These are phyloP conservation scores for Coemansia sp. DNA, from an alignment of 192 early-diverging fungal genomes.

Conservation along the genomic window DNA sequence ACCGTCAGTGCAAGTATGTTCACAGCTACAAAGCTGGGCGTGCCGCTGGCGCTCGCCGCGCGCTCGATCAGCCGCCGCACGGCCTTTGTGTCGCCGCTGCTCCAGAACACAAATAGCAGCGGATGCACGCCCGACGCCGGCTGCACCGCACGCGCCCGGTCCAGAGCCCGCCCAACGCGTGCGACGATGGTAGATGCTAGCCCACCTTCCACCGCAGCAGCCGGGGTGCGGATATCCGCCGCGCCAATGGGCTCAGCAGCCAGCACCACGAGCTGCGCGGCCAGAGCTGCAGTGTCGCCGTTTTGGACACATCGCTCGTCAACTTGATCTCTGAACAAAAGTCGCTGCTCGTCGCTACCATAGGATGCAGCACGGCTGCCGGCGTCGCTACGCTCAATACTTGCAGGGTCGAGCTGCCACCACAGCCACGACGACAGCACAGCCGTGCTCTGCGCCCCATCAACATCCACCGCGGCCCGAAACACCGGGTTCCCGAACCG, in stretches of 20 bases:
- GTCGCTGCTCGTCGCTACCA: neutral
- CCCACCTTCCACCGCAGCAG: neutral
- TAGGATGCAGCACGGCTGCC: constrained; percentile 3
- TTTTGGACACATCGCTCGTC: neutral
- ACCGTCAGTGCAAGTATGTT: constrained; percentile 22
- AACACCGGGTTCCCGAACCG: constrained; percentile 21
- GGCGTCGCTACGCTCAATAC: neutral
- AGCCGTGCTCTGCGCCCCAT: constrained; percentile 9
- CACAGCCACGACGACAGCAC: constrained; percentile 49
- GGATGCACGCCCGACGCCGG: neutral
- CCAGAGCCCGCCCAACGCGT: constrained; percentile 8
- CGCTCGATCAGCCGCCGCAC: constrained; percentile 24
- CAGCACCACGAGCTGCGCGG: constrained; percentile 22
- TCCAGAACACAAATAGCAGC: constrained; percentile 40
- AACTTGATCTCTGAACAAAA: constrained; percentile 16
- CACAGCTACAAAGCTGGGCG: constrained; percentile 10
- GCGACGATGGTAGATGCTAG: constrained; percentile 2
- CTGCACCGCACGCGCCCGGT: neutral
- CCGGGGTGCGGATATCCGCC: constrained; percentile 7
- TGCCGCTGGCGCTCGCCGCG: neutral
- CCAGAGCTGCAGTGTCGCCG: neutral
- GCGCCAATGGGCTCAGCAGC: constrained; percentile 16
- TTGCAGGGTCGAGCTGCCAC: constrained; percentile 45
- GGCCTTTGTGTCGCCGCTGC: constrained; percentile 8
- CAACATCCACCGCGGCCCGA: constrained; percentile 7